Percentiles rank a stretch among this genome's conserved stretches.
These are phyloP conservation scores for Rachicladosporium sp. DNA, from an alignment of 2,329 filamentous ascomycete genomes.

Conservation along the genomic window DNA sequence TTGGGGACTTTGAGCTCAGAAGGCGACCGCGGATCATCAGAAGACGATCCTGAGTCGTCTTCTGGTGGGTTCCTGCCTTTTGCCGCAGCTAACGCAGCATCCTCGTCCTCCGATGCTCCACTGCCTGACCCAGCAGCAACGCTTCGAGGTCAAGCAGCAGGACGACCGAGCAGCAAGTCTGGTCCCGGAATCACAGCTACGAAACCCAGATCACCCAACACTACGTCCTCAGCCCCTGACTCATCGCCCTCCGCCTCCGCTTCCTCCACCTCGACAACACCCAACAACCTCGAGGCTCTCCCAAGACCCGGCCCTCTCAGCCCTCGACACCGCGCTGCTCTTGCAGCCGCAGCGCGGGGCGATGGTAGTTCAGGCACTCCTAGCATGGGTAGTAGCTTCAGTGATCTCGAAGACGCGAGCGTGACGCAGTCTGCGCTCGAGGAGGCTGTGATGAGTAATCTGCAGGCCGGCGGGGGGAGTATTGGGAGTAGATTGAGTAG, in stretches of 20 bases:
- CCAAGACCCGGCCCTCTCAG: conserved; percentile 21
- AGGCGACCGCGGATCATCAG: conserved; percentile 24
- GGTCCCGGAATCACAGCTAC: too few relatives aligned
- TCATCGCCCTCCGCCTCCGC: conserved; percentile 19
- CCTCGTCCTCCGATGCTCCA: too few relatives aligned
- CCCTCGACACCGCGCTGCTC: conserved; percentile 47
- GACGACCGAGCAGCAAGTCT: too few relatives aligned
- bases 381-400: conserved; percentile 77
- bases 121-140: too few relatives aligned
- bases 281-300: conserved; percentile 1
- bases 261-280: conserved; percentile 32
- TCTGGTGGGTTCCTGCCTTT: conserved; percentile 31
- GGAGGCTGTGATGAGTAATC: conserved; percentile 62
- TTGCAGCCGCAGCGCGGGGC: conserved; percentile 44
- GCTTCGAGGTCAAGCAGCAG: too few relatives aligned
- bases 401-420: conserved; percentile 71
- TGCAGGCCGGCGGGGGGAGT: conserved; percentile 39
- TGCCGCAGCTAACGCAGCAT: conserved; percentile 12
- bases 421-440: conserved; percentile 71
- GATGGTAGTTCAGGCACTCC: conserved; percentile 57
- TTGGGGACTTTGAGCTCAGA: conserved; percentile 19
- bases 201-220: neutral
- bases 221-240: conserved; percentile 7
- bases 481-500: conserved; percentile 48
- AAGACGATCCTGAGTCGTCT: conserved; percentile 45